Evolutionary conservation across 2,329 filamentous ascomycete species (phyloP), one percentile per base, ranked within the genome.

Genomic region (Curvularia eragrostidis): DNA sequence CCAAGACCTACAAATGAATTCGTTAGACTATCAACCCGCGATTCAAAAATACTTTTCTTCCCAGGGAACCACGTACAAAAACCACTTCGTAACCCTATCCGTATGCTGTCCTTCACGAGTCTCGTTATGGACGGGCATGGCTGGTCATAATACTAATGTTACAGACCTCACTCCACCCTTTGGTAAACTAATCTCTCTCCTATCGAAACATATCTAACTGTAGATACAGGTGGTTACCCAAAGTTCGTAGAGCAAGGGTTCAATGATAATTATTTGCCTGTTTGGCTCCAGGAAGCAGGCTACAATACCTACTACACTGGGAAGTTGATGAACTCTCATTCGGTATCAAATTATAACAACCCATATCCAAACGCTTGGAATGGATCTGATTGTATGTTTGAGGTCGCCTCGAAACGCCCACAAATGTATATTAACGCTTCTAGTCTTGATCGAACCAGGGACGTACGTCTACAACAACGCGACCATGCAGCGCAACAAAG

Each of bases 221-320:
- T 26, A n/a, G 1, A 39, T 12, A n/a, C 24, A 75, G 81, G 83
- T 19, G 83, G 84, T 4, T 91, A 87, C 63, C 84, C 84, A 1
- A 90, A 90, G 66, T 88, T 91, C 54, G 76, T 90, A 15, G 76
- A 77, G 3, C 80, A 87, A 52, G 87, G 88, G 1, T 80, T 85
- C 57, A 89, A 90, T 56, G 82, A 87, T 1, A 83, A 87, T 44
- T 90, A 87, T 59, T 79, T 91, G 0, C 88, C 88, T 0, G 68
- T 90, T 0, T 91, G 88, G 87, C 75, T 91, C 12, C 86, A 89
- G 61, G 72, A 83, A 4, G 84, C 83, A 0, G 88, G 87, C 0
- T 91, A 91, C 69, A 84, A 84, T 62, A 90, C 88, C 0, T 90
- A 89, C 68, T 91, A 90, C 64, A 84, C 84, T 0, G 89, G 87